phyloP scores from a whole-genome alignment of 192 early-diverging fungal genomes.

The Lobosporangium transversale region DNA sequence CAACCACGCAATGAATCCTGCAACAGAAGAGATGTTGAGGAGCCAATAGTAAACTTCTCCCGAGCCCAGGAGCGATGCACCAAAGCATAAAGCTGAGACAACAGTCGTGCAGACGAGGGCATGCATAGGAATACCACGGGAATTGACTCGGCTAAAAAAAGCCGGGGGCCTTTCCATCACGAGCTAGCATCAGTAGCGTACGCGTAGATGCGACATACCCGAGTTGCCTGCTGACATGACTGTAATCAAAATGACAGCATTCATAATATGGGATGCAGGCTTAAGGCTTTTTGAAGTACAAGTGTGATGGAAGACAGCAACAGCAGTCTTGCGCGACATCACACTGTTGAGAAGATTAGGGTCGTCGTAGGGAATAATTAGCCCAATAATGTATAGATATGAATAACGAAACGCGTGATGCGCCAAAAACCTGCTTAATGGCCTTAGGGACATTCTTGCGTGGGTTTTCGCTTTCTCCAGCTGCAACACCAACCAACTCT shows the following conservation, averaged over 20 bases:
- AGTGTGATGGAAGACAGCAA: slow-evolving; percentile 73
- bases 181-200: slow-evolving; percentile 69
- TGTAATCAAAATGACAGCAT: slow-evolving; percentile 77
- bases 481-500: slow-evolving; percentile 91
- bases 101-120: slow-evolving; percentile 62
- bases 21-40: slow-evolving; percentile 76
- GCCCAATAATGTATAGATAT: slow-evolving; percentile 73
- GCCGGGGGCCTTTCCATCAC: slow-evolving; percentile 72
- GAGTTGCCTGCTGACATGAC: slow-evolving; percentile 81
- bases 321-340: slow-evolving; percentile 47
- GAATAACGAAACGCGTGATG: slow-evolving; percentile 77
- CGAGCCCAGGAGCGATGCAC: slow-evolving; percentile 63
- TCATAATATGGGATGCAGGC: slow-evolving; percentile 72
- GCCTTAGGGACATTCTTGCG: slow-evolving; percentile 76
- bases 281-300: slow-evolving; percentile 67
- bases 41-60: slow-evolving; percentile 74
- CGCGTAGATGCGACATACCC: slow-evolving; percentile 74
- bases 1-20: slow-evolving; percentile 88
- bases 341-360: slow-evolving; percentile 55
- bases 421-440: slow-evolving; percentile 77
- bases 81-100: slow-evolving; percentile 69
- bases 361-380: slow-evolving; percentile 72
- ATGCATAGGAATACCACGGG: slow-evolving; percentile 69
- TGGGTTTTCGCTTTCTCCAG: slow-evolving; percentile 85
- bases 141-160: slow-evolving; percentile 58